Evolutionary conservation across 2,329 filamentous ascomycete genomes (phyloP).

Genomic region (Plectosphaerella cucumerina): DNA sequence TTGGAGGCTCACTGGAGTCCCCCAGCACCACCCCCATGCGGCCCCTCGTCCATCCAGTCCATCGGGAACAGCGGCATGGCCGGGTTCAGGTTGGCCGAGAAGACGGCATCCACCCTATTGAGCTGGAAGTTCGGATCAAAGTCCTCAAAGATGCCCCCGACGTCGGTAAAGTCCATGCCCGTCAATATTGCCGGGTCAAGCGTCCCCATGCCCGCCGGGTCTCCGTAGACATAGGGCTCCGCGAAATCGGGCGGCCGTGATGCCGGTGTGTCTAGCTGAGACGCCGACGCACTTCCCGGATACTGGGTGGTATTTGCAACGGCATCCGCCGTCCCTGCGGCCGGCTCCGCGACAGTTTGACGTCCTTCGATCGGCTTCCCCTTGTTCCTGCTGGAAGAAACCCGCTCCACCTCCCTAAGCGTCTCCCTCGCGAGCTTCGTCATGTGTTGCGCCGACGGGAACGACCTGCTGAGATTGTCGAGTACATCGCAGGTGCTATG

Average conservation of each 20-base stretch:
- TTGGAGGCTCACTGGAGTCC: no score
- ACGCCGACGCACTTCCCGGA: not conserved
- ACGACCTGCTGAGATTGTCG: conserved; percentile 12
- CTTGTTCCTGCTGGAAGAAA: conserved; percentile 1
- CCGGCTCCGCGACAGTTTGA: not conserved
- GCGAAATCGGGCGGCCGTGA: not conserved
- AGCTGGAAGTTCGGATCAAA: conserved; percentile 15
- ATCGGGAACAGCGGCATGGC: not conserved
- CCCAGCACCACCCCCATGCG: no score
- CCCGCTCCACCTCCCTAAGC: conserved; percentile 12
- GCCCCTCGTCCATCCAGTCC: not conserved
- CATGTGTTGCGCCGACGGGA: conserved; percentile 13
- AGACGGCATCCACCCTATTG: conserved; percentile 12
- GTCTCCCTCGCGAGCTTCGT: conserved; percentile 14
- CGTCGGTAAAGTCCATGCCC: conserved; percentile 1
- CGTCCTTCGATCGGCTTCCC: not conserved
- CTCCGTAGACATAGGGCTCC: not conserved
- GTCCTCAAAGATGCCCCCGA: conserved; percentile 12
- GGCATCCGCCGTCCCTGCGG: no score
- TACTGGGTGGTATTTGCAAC: not conserved
- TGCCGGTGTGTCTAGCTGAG: not conserved
- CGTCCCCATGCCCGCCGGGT: not conserved
- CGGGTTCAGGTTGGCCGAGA: conserved; percentile 1
- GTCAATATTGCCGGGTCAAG: not conserved
- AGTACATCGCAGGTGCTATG: conserved; percentile 15